Evolutionary conservation across 2,329 filamentous ascomycete species (phyloP).

Genomic region (Verticillium dahliae): DNA sequence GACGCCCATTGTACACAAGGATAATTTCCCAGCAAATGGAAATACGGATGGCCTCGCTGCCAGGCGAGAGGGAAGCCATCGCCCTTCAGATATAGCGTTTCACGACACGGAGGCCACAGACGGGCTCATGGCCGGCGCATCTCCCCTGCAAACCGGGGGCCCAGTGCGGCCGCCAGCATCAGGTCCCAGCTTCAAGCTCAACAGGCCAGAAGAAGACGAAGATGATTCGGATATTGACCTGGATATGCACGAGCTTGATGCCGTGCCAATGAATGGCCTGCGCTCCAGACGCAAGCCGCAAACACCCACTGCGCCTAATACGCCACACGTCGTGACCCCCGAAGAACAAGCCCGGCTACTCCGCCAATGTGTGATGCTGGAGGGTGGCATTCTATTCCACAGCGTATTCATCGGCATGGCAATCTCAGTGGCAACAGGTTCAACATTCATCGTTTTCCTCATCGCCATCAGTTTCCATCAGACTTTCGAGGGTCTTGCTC

Average conservation of each 20-base stretch:
- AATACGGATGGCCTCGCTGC: slow-evolving; percentile 25
- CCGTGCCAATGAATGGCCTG: slow-evolving; percentile 22
- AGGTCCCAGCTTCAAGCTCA: slow-evolving; percentile 9
- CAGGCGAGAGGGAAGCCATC: slow-evolving; percentile 28
- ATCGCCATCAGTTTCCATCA: slow-evolving; percentile 80
- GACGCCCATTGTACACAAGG: slow-evolving; percentile 14
- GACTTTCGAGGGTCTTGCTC: slow-evolving; percentile 80
- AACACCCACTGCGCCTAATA: slow-evolving; percentile 6
- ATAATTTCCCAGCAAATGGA: slow-evolving; percentile 6
- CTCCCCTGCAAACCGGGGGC: slow-evolving; percentile 50
- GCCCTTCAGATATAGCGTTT: slow-evolving; percentile 43
- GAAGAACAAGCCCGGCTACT: slow-evolving; percentile 61
- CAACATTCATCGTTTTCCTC: slow-evolving; percentile 72
- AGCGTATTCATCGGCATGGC: slow-evolving; percentile 85
- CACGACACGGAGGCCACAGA: slow-evolving; percentile 44
- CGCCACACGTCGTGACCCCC: slow-evolving; percentile 20
- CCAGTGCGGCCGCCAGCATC: slow-evolving; percentile 18
- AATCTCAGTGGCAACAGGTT: slow-evolving; percentile 72
- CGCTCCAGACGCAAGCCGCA: slow-evolving; percentile 14
- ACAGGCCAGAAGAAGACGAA: slow-evolving; percentile 21
- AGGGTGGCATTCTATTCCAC: slow-evolving; percentile 80
- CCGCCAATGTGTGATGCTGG: slow-evolving; percentile 71
- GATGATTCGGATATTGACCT: slow-evolving; percentile 53
- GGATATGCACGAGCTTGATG: slow-evolving; percentile 55
- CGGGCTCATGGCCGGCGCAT: slow-evolving; percentile 51